A percentile compares a stretch with the other conserved stretches of the same genome.
These are phyloP conservation scores for Boletus semigastroideus DNA, from an alignment of 1,284 basidiomycete species.

Conservation along the genomic window DNA sequence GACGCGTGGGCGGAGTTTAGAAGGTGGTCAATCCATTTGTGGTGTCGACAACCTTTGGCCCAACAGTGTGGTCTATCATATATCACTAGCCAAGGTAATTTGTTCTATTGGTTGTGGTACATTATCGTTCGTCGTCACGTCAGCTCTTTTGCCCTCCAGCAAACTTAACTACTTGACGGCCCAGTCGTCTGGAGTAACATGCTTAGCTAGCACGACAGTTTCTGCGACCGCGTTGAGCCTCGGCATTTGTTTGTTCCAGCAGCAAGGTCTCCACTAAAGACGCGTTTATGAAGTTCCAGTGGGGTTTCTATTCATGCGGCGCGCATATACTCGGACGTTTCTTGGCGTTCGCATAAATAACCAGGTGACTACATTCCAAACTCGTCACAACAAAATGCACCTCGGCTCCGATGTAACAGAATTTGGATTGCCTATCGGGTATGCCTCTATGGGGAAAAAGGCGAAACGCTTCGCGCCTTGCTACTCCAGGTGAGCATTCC, in stretches of 20 bases:
- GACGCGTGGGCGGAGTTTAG: slow-evolving; percentile 11
- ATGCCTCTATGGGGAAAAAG: slow-evolving; percentile 65
- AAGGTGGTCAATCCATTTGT: no score
- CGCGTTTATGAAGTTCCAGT: slow-evolving; percentile 61
- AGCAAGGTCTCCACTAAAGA: slow-evolving; percentile 55
- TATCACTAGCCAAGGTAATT: slow-evolving; percentile 55
- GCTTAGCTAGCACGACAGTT: slow-evolving; percentile 60
- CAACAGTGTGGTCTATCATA: slow-evolving; percentile 59
- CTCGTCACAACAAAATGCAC: slow-evolving; percentile 42
- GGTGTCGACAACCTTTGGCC: no score
- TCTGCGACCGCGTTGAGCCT: slow-evolving; percentile 52
- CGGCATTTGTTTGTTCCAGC: slow-evolving; percentile 45
- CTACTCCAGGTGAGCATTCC: slow-evolving; percentile 51
- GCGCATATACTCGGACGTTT: background rate
- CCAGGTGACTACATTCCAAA: no score
- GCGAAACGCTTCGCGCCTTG: slow-evolving; percentile 55
- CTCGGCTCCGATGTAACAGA: slow-evolving; percentile 57
- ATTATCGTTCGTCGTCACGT: background rate
- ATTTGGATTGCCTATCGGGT: slow-evolving; percentile 64
- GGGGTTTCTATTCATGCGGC: slow-evolving; percentile 11
- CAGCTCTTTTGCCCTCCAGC: slow-evolving; percentile 29
- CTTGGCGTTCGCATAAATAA: no score
- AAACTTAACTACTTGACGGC: slow-evolving; percentile 66
- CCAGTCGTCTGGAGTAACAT: slow-evolving; percentile 44
- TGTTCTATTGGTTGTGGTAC: slow-evolving; percentile 68